phyloP scores from a whole-genome alignment of 768 basidiomycete species.

The Xerocomus potaroensis region DNA sequence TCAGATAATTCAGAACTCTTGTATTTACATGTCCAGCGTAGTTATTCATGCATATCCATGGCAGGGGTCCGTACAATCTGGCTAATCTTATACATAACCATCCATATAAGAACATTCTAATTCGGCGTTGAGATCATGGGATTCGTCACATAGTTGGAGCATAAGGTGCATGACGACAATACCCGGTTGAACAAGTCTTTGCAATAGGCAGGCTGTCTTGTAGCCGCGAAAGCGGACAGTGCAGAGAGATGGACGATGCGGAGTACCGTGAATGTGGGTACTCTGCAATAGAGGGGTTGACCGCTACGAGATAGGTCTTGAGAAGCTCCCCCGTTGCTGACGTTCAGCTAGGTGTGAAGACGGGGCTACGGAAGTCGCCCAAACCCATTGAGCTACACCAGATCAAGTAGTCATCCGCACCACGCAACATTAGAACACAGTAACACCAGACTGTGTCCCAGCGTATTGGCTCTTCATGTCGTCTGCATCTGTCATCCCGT shows the following conservation, averaged over 20 bases:
- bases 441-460: slow-evolving; percentile 80
- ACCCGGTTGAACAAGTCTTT: slow-evolving; percentile 1
- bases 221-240: slow-evolving; percentile 1
- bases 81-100: slow-evolving; percentile 13
- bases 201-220: slow-evolving; percentile 4
- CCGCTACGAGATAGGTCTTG: slow-evolving; percentile 5
- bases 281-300: slow-evolving; percentile 15
- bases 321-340: slow-evolving; percentile 5
- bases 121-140: slow-evolving; percentile 10
- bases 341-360: slow-evolving; percentile 6
- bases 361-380: slow-evolving; percentile 9
- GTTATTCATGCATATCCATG: not conserved
- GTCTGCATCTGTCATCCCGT: slow-evolving; percentile 72
- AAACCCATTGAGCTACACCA: slow-evolving; percentile 9
- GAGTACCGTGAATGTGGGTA: slow-evolving; percentile 6
- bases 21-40: not conserved
- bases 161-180: slow-evolving; percentile 22
- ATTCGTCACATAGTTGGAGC: slow-evolving; percentile 14
- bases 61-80: not conserved
- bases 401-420: slow-evolving; percentile 5
- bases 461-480: slow-evolving; percentile 89
- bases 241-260: not conserved
- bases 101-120: slow-evolving; percentile 14
- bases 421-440: slow-evolving; percentile 58
- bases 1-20: not conserved